Base-by-base conservation (phyloP, 495 filamentous ascomycete species). In the Evernia prunastri region DNA sequence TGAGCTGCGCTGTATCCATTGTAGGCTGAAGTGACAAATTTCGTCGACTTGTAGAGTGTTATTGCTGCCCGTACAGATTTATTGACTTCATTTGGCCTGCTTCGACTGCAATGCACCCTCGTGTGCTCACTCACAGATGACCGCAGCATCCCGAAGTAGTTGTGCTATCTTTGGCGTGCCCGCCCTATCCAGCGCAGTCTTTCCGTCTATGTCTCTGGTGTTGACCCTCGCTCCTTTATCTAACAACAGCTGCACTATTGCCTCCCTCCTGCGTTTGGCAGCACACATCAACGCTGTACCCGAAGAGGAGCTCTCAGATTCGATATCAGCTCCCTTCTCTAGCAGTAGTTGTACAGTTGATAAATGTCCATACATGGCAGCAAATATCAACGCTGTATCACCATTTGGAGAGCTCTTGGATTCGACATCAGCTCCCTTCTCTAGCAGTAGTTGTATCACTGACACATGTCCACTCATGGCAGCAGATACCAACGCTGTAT, bases 401-500 rank as follows among this genome's bases (percentile, higher is more conserved):
- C 75, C 69, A 36, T 72, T 66, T 23, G 69, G 68, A 27, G n/a
- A n/a, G n/a, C 73, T 73, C 59, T 75, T 69, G 4, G 72, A 64
- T 67, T 76, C 74, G 7, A 75, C 70, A 29, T 73, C 72, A 10
- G 75, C 74, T n/a, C 54, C 61, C 29, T 59, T 25, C 2, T 10
- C 17, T n/a, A 77, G 69, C 6, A 78, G 70, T 0, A 72, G 60
- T 8, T 73, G 63, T 3, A 77, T 74, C 25, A 76, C 68, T 23
- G n/a, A n/a, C n/a, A n/a, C n/a, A n/a, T n/a, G n/a, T n/a, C n/a
- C n/a, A n/a, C n/a, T n/a, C n/a, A n/a, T 80, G 1, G 72, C 69
- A 42, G 79, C 79, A 73, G 74, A 77, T 35, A 78, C 76, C 13
- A 81, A 64, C 0, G 77, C 73, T 2, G 76, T 77, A n/a, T 72